Evolutionary conservation across 495 filamentous ascomycete genomes (phyloP).

Genomic region (Hypoxylon cercidicola): DNA sequence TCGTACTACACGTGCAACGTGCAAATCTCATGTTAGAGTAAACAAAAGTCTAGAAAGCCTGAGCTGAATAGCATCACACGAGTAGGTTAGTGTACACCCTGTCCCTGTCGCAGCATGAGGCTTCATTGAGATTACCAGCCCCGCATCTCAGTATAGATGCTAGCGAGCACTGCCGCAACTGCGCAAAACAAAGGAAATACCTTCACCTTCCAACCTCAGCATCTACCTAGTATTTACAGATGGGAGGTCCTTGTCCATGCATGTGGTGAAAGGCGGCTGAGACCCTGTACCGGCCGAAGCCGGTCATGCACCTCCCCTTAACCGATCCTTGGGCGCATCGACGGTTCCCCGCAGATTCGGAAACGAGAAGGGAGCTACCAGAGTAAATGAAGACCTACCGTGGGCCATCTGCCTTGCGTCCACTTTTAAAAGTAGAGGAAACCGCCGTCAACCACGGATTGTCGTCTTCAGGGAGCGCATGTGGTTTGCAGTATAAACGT

Average conservation of each 20-base stretch:
- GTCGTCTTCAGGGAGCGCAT: conserved; percentile 14
- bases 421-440: conserved; percentile 5
- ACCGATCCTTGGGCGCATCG: neutral
- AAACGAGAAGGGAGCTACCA: neutral
- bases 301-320: conserved; percentile 1
- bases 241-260: neutral
- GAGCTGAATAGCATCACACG: neutral
- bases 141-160: neutral
- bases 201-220: conserved; percentile 1
- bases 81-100: neutral
- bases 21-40: neutral
- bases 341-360: conserved; percentile 34
- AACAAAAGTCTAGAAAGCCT: neutral
- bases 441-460: conserved; percentile 26
- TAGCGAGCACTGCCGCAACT: neutral
- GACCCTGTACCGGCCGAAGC: conserved; percentile 3
- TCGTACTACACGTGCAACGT: neutral
- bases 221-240: conserved; percentile 4
- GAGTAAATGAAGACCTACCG: neutral
- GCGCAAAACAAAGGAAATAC: neutral
- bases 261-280: neutral
- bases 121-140: neutral
- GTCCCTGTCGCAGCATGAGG: conserved; percentile 1
- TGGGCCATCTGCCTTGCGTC: neutral
- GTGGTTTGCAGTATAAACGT: conserved; percentile 16